Base-by-base conservation (phyloP, 2,329 filamentous ascomycete species). In the Penicillium aurantiogriseum region DNA sequence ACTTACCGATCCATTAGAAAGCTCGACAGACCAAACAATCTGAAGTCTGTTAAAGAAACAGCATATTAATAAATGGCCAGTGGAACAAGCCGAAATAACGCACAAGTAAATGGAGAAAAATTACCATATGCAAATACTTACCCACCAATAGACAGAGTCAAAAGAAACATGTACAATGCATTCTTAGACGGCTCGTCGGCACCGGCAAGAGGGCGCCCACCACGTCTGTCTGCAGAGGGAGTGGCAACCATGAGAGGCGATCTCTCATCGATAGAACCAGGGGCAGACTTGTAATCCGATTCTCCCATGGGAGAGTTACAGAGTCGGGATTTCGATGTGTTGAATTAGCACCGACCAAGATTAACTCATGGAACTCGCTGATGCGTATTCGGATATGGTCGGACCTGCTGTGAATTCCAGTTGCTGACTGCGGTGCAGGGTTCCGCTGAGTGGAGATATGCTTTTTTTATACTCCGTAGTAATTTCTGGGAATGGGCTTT, bases 1-100 rank as follows among this genome's bases (percentile, higher is more conserved):
- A 76, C 81, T 69, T 72, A 84, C 82, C 52, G 93, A 96, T 66
- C 92, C 92, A 78, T 96, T 93, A 53, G 92, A 96, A 42, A 96
- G 81, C 75, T 97, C 93, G 42, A 96, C 92, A 1, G 92, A 92
- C 93, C 93, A 97, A 29, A 93, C 92, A 65, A 97, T 89, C 77
- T 97, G 93, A 61, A 97, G 80, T 25, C 91, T 83, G 62, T 51
- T 33, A n/a, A 54, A 40, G 23, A 35, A 36, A 31, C 44, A 63
- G 33, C 64, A 48, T 13, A 39, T 62, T 13, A 65, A 33, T 38
- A 40, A 10, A 46, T 52, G 29, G 1, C 31, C 17, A 36, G 19
- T 35, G 19, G n/a, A 25, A 25, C 5, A 35, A 27, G 17, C 19
- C 38, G 27, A 21, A n/a, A n/a, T 31, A 39, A 21, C 23, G 31